phyloP scores from a whole-genome alignment of 2,329 filamentous ascomycete species.

The Colletotrichum simmondsii region DNA sequence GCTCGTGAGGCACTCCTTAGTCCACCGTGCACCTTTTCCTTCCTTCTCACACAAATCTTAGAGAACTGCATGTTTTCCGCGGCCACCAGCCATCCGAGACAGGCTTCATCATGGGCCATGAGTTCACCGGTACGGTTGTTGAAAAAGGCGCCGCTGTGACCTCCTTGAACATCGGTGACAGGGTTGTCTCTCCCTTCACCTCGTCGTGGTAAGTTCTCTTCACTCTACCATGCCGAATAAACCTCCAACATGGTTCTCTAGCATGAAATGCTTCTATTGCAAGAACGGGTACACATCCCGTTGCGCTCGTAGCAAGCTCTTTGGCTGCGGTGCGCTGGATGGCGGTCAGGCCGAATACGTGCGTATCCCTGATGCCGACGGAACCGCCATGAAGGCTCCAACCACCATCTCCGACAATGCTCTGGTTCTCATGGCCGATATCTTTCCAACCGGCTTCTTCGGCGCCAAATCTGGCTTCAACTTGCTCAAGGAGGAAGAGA shows the following conservation, averaged over 20 bases:
- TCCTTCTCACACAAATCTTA: conserved; percentile 45
- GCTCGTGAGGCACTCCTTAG: conserved; percentile 70
- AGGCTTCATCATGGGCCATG: conserved; percentile 80
- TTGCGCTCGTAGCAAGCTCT: conserved; percentile 76
- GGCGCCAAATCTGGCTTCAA: conserved; percentile 83
- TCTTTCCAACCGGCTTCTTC: conserved; percentile 89
- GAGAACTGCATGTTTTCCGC: conserved; percentile 87
- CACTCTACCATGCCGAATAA: background rate
- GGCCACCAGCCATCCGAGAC: conserved; percentile 79
- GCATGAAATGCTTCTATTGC: conserved; percentile 86
- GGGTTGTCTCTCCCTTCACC: conserved; percentile 86
- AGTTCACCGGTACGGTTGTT: conserved; percentile 83
- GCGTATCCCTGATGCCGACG: conserved; percentile 83
- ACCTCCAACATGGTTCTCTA: conserved; percentile 40
- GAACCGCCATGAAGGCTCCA: conserved; percentile 78
- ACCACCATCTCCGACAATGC: conserved; percentile 77
- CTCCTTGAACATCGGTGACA: conserved; percentile 78
- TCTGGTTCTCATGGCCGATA: conserved; percentile 90
- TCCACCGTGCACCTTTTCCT: conserved; percentile 8
- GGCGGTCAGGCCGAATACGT: conserved; percentile 87
- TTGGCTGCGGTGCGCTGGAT: conserved; percentile 76
- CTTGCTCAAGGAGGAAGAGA: conserved; percentile 66
- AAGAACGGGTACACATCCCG: conserved; percentile 79
- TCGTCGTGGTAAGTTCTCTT: conserved; percentile 71
- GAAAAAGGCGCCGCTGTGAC: conserved; percentile 75